These are phyloP conservation scores for Picea abies DNA, from an alignment of 83 land plant genomes.

Conservation along the genomic window DNA sequence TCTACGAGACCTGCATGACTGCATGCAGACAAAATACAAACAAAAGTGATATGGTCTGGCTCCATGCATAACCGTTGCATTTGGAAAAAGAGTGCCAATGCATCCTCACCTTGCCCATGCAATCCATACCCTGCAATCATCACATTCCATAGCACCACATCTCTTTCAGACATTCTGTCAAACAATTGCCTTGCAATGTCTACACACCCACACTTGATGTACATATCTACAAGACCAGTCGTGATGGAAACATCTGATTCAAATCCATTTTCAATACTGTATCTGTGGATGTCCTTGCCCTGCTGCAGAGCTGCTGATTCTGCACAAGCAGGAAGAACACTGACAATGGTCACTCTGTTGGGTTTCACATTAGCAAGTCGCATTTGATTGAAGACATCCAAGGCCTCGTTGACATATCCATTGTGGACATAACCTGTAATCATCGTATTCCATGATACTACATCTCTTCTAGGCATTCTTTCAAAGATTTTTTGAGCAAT, in stretches of 20 bases:
- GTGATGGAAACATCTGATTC: not conserved
- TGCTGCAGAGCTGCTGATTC: not conserved
- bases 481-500: slow-evolving; percentile 8
- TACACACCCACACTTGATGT: not conserved
- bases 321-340: slow-evolving; percentile 2
- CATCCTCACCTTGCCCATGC: not conserved
- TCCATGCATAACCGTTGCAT: not conserved
- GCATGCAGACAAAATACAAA: slow-evolving; percentile 12
- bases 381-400: not conserved
- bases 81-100: not conserved
- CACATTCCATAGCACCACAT: not conserved
- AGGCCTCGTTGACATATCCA: not conserved
- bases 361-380: not conserved
- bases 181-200: not conserved
- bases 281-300: not conserved
- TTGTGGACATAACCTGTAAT: not conserved
- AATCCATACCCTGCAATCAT: not conserved
- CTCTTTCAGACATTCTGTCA: not conserved
- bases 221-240: not conserved
- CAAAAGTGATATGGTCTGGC: not conserved
- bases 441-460: slow-evolving; percentile 10
- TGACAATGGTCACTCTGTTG: not conserved
- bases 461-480: slow-evolving; percentile 7
- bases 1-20: not conserved
- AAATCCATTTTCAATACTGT: not conserved